Evolutionary conservation across 176 grass and related monocot genomes (phyloP).

Genomic region (Thalia dealbata): DNA sequence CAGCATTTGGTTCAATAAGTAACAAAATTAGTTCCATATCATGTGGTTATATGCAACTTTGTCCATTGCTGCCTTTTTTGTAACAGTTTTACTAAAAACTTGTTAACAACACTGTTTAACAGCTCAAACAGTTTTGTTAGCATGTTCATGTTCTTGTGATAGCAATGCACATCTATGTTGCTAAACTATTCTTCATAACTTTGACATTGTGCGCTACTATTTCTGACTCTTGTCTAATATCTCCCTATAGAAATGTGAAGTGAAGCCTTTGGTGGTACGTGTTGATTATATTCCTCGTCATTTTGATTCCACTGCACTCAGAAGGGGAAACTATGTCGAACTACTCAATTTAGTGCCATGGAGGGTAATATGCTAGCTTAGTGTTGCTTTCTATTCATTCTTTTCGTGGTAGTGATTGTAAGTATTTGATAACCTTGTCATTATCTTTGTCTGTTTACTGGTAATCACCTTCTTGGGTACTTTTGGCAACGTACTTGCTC

Average conservation of each 20-base stretch:
- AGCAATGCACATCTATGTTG: not conserved
- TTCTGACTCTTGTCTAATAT: conserved; percentile 16
- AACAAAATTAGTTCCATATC: not conserved
- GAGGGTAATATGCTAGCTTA: conserved; percentile 52
- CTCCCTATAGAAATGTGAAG: conserved; percentile 75
- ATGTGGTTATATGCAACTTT: not conserved
- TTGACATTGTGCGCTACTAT: conserved; percentile 10
- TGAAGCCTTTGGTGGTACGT: conserved; percentile 63
- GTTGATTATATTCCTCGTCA: conserved; percentile 90
- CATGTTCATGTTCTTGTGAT: not conserved
- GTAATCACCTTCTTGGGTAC: too few species aligned
- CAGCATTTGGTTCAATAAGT: not conserved
- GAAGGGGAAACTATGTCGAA: conserved; percentile 93
- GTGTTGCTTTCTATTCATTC: conserved; percentile 6
- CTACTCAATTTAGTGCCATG: conserved; percentile 95
- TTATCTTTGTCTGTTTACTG: too few species aligned
- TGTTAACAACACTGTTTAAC: not conserved
- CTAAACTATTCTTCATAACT: not conserved
- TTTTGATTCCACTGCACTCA: conserved; percentile 77
- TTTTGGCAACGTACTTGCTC: not conserved
- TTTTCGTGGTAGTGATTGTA: not conserved
- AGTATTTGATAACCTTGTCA: not conserved
- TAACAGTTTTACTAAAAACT: not conserved
- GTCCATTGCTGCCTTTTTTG: not conserved
- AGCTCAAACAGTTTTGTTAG: not conserved